Conservation (phyloP, 1,284 basidiomycete genomes). For the Crucibulum cyathiforme region DNA sequence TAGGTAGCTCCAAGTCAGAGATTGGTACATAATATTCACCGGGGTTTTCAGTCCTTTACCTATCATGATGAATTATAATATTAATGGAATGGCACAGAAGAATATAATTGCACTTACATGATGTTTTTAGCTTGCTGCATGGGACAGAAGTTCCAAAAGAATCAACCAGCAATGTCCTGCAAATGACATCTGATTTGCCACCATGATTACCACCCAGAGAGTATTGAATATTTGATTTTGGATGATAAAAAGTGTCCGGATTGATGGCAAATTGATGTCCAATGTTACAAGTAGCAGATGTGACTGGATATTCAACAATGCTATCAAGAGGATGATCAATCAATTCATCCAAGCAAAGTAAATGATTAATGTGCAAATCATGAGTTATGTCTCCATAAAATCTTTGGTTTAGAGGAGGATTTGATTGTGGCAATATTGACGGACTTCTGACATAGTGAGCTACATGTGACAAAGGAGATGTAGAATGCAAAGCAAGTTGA, state of each 20-base stretch:
- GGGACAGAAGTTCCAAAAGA: background rate
- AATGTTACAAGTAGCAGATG: background rate
- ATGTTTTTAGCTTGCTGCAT: background rate
- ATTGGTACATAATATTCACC: background rate
- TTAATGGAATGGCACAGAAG: background rate
- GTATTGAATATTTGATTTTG: constrained; percentile 21
- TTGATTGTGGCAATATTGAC: background rate
- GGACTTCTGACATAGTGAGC: no score
- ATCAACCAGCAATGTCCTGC: background rate
- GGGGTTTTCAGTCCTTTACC: constrained; percentile 8
- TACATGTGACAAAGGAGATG: no score
- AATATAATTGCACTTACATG: background rate
- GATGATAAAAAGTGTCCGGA: constrained; percentile 10
- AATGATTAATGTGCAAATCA: background rate
- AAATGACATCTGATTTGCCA: constrained; percentile 9
- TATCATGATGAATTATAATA: background rate
- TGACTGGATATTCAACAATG: constrained; percentile 6
- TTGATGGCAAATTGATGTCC: constrained; percentile 8
- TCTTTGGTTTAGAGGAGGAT: background rate
- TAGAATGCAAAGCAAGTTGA: no score
- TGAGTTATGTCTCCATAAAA: background rate
- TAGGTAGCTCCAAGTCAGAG: background rate
- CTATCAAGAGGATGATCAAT: background rate
- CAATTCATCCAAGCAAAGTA: constrained; percentile 5
- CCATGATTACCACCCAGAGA: constrained; percentile 18